Percentiles rank a stretch among this genome's conserved stretches.
These are phyloP conservation scores for Caryocar brasiliense DNA, from an alignment of 441 rosid genomes.

Conservation along the genomic window DNA sequence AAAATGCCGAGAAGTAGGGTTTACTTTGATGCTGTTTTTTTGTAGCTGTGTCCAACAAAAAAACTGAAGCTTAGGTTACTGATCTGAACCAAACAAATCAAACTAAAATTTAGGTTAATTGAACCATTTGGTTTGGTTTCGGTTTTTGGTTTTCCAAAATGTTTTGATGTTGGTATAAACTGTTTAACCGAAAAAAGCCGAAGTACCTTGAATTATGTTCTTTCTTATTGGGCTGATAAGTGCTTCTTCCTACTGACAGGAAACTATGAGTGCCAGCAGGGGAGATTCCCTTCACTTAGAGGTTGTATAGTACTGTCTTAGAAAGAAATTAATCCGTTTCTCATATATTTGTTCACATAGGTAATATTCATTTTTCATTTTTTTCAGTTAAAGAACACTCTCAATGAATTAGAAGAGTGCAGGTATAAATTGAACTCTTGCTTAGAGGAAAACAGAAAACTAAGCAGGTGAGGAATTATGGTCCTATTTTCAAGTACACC, in stretches of 20 bases:
- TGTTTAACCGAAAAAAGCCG: no score
- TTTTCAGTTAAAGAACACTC: conserved; percentile 56
- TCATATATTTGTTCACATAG: conserved; percentile 9
- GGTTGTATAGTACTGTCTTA: conserved; percentile 37
- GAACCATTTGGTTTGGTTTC: no score
- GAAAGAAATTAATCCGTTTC: conserved; percentile 7
- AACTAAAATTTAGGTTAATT: no score
- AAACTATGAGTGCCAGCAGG: conserved; percentile 28
- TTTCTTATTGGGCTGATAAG: conserved; percentile 13
- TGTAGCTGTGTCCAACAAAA: no score
- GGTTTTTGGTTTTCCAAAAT: no score
- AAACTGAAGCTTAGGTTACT: no score
- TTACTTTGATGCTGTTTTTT: background rate
- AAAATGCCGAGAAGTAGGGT: no score
- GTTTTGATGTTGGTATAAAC: no score
- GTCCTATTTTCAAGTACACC: conserved; percentile 11
- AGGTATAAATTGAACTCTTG: conserved; percentile 54
- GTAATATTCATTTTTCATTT: conserved; percentile 14
- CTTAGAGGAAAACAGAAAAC: conserved; percentile 73
- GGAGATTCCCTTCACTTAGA: conserved; percentile 53
- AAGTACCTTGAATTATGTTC: background rate
- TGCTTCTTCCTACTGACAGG: no score
- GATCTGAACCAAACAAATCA: no score
- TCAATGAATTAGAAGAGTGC: conserved; percentile 65
- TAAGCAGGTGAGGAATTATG: conserved; percentile 48